Evolutionary conservation across 2,329 filamentous ascomycete species (phyloP).

Genomic region (Fusarium sp.): DNA sequence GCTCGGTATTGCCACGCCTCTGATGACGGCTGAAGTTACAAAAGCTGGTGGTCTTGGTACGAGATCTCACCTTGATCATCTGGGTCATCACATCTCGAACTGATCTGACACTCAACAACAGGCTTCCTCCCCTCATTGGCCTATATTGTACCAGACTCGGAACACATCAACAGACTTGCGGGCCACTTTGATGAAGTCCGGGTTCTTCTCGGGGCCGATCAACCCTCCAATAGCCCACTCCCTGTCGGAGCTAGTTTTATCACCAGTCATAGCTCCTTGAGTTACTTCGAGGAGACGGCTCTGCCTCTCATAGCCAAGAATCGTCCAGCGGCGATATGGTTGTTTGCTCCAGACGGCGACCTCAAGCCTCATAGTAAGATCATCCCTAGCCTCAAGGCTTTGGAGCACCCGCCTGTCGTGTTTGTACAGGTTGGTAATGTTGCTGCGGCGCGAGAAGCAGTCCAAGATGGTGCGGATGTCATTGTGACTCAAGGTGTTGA

Average conservation of each 20-base stretch:
- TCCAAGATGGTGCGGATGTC: conserved; percentile 63
- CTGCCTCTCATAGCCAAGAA: conserved; percentile 64
- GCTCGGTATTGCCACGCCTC: conserved; percentile 48
- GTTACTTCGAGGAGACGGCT: conserved; percentile 54
- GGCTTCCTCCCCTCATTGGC: conserved; percentile 50
- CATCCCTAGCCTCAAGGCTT: conserved; percentile 49
- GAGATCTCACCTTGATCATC: neutral
- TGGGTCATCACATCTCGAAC: neutral
- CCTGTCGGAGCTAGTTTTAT: conserved; percentile 69
- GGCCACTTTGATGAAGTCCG: conserved; percentile 47
- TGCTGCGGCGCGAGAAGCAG: conserved; percentile 61
- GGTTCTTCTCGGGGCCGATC: conserved; percentile 41
- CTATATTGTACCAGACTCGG: conserved; percentile 46
- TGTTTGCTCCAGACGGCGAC: conserved; percentile 69
- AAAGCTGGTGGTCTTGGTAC: conserved; percentile 54
- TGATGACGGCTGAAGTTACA: conserved; percentile 51
- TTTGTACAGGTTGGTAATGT: conserved; percentile 73
- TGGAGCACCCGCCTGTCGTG: conserved; percentile 55
- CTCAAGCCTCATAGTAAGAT: conserved; percentile 53
- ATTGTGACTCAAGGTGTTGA: conserved; percentile 72
- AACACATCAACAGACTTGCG: conserved; percentile 49
- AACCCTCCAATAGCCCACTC: conserved; percentile 56
- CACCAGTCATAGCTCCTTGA: conserved; percentile 59
- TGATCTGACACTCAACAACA: conserved; percentile 15
- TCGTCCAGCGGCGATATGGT: conserved; percentile 71